A percentile compares a stretch with the other conserved stretches of the same genome.
Evolutionary conservation across 805 yeast genomes (phyloP).

Genomic region (Wickerhamomyces bisporus): DNA sequence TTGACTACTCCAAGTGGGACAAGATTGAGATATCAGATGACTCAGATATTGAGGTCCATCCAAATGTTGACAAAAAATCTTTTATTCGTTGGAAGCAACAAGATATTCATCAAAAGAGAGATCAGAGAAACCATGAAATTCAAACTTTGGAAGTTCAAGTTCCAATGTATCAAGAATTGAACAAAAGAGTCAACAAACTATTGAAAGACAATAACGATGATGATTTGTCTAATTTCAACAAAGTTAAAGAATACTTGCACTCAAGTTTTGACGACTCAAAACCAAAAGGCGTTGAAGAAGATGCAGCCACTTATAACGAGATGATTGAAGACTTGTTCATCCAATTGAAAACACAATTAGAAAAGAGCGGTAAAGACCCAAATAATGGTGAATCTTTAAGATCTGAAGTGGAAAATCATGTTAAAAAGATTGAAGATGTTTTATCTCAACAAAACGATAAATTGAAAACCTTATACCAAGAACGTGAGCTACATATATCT

Average conservation of each 20-base stretch:
- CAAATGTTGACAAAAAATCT: conserved; percentile 91
- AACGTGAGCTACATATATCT: conserved; percentile 70
- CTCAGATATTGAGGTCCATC: conserved; percentile 95
- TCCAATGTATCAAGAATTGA: conserved; percentile 74
- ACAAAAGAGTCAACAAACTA: conserved; percentile 65
- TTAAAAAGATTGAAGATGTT: conserved; percentile 64
- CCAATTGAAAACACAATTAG: conserved; percentile 64
- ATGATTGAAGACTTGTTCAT: conserved; percentile 87
- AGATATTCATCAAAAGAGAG: conserved; percentile 91
- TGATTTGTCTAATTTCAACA: conserved; percentile 28
- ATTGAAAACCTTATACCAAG: conserved; percentile 60
- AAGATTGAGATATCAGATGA: conserved; percentile 94
- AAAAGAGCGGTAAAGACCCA: conserved; percentile 40
- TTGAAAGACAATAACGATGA: conserved; percentile 37
- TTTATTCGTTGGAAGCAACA: conserved; percentile 96
- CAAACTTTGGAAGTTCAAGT: conserved; percentile 68
- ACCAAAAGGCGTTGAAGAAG: conserved; percentile 42
- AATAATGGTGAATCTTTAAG: conserved; percentile 36
- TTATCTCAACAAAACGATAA: conserved; percentile 60
- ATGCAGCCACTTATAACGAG: conserved; percentile 70
- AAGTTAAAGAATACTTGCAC: conserved; percentile 39
- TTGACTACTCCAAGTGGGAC: conserved; percentile 98
- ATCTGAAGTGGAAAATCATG: conserved; percentile 46
- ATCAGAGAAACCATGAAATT: conserved; percentile 73
- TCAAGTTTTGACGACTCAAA: conserved; percentile 58